A percentile compares a stretch with the other conserved stretches of the same genome.
Conservation (phyloP, 345 rosid genomes). For the Salix purpurea region DNA sequence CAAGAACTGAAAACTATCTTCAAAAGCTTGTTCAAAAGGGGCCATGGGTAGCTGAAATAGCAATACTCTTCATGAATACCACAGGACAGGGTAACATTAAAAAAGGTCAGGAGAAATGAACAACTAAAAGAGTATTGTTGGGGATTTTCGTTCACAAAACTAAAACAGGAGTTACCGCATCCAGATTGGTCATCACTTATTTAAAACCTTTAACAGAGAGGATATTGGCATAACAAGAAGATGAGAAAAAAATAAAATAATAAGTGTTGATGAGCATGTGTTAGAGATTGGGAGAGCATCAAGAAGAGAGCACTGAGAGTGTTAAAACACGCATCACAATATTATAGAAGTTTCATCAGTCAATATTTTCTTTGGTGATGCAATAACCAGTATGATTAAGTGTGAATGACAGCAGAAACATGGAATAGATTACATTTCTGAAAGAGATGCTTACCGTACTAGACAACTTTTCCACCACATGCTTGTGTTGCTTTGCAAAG, state of each 20-base stretch:
- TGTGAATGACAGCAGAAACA: not conserved
- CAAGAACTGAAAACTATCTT: not conserved
- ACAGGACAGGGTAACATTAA: not conserved
- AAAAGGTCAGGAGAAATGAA: not conserved
- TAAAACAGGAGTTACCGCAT: no score
- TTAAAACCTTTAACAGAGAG: no score
- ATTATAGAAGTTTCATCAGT: no score
- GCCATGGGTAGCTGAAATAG: not conserved
- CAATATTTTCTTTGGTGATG: not conserved
- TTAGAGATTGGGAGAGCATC: no score
- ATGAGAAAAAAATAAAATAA: no score
- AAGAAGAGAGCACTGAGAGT: no score
- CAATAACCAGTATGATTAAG: not conserved
- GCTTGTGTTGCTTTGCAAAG: slow-evolving; percentile 57
- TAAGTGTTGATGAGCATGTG: no score
- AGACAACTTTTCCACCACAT: slow-evolving; percentile 19
- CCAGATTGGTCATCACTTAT: no score
- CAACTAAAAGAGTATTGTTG: not conserved
- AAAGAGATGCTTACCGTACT: slow-evolving; percentile 25
- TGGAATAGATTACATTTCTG: not conserved
- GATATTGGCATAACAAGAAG: no score
- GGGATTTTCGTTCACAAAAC: no score
- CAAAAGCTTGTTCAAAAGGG: not conserved
- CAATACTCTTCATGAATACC: not conserved
- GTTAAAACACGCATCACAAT: no score